Percentiles rank a stretch among this genome's conserved stretches.
phyloP scores from a whole-genome alignment of 2,329 filamentous ascomycete species.

The Fusarium vanettenii region DNA sequence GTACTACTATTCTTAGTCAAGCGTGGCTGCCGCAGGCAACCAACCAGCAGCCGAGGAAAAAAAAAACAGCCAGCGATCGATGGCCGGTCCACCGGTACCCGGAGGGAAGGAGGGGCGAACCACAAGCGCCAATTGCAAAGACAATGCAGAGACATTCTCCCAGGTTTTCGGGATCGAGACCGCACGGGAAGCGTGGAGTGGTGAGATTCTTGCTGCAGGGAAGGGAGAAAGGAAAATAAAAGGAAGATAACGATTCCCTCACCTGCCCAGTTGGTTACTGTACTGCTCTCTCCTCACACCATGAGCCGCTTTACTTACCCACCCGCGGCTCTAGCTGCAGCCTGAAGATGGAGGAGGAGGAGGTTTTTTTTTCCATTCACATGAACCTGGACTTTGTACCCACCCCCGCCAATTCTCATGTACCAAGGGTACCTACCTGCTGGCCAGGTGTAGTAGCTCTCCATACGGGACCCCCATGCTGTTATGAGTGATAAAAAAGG shows the following conservation, averaged over 20 bases:
- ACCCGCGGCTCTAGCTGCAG: background rate
- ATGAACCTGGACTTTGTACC: constrained; percentile 11
- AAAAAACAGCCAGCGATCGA: background rate
- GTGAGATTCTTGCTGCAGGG: background rate
- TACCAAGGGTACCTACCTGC: constrained; percentile 8
- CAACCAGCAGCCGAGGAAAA: constrained; percentile 9
- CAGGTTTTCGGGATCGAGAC: background rate
- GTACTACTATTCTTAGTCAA: background rate
- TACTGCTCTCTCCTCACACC: background rate
- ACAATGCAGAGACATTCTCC: background rate
- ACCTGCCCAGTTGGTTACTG: background rate
- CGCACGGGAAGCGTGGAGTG: background rate
- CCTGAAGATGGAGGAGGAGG: background rate
- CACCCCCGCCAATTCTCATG: constrained; percentile 30
- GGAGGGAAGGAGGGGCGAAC: constrained; percentile 16
- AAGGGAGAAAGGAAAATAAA: background rate
- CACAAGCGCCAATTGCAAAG: constrained; percentile 6
- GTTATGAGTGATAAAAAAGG: constrained; percentile 11
- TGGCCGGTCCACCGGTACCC: constrained; percentile 10
- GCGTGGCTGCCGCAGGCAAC: background rate
- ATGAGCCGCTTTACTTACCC: background rate
- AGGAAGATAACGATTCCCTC: background rate
- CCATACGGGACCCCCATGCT: background rate
- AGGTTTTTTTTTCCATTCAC: constrained; percentile 4
- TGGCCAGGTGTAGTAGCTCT: background rate